These are phyloP conservation scores for Lasiosphaeria miniovina DNA, from an alignment of 495 filamentous ascomycete species.

Conservation along the genomic window DNA sequence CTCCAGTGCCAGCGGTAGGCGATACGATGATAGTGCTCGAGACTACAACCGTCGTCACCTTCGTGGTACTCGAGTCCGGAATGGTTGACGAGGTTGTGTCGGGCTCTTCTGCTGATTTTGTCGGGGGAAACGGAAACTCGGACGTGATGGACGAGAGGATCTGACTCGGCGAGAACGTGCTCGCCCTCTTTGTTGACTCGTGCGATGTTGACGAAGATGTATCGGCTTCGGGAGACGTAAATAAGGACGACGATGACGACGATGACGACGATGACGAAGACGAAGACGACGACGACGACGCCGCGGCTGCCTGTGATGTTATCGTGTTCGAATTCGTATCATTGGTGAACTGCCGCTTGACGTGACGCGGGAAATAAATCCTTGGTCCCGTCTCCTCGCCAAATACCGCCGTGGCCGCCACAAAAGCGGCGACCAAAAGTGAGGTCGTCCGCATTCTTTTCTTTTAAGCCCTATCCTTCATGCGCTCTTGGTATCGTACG, in stretches of 20 bases:
- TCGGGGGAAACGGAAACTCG: not conserved
- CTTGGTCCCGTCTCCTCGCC: constrained; percentile 45
- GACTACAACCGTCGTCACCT: constrained; percentile 27
- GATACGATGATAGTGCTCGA: constrained; percentile 26
- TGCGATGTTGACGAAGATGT: not conserved
- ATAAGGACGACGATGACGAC: not conserved
- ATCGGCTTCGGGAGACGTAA: not conserved
- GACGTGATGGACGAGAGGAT: constrained; percentile 2
- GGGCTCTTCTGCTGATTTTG: not conserved
- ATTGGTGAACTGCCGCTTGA: constrained; percentile 56
- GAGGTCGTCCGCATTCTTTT: constrained; percentile 48
- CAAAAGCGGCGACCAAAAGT: constrained; percentile 49
- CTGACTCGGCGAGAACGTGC: constrained; percentile 15
- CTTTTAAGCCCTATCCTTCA: constrained; percentile 20
- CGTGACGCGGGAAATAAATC: constrained; percentile 58
- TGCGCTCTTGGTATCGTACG: constrained; percentile 12
- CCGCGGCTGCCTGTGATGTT: constrained; percentile 14
- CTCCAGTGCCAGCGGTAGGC: not conserved
- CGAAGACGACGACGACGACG: not conserved
- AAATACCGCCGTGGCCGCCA: constrained; percentile 49
- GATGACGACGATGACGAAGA: constrained; percentile 15
- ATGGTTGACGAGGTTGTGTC: constrained; percentile 4
- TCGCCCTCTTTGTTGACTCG: constrained; percentile 17
- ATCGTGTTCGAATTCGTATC: constrained; percentile 30
- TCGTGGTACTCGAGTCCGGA: not conserved